Conservation (phyloP, 352 stramenopile genomes). For the Phytopythium vexans region DNA sequence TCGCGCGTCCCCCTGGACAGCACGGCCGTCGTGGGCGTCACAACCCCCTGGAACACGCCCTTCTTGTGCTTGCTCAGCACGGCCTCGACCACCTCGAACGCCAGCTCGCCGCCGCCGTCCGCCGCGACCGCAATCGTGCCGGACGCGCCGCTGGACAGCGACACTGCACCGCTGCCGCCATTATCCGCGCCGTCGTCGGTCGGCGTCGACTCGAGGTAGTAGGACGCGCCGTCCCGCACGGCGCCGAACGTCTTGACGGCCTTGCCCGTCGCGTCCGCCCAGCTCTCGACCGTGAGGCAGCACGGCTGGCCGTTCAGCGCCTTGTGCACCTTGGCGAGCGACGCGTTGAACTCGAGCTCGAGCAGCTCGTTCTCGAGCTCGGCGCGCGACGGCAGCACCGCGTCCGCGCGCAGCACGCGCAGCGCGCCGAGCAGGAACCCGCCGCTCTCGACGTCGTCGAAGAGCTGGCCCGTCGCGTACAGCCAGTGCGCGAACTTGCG, state of each 20-base stretch:
- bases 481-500: slow-evolving; percentile 62
- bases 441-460: slow-evolving; percentile 42
- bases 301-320: slow-evolving; percentile 42
- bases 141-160: not conserved
- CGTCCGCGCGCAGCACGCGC: slow-evolving; percentile 33
- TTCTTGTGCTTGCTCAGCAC: slow-evolving; percentile 53
- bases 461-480: slow-evolving; percentile 51
- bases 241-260: slow-evolving; percentile 43
- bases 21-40: slow-evolving; percentile 37
- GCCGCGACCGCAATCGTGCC: not conserved
- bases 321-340: slow-evolving; percentile 38
- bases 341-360: slow-evolving; percentile 44
- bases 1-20: slow-evolving; percentile 42
- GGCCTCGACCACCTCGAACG: slow-evolving; percentile 39
- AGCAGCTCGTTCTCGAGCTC: slow-evolving; percentile 68
- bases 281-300: slow-evolving; percentile 59
- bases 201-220: slow-evolving; percentile 45
- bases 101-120: slow-evolving; percentile 23
- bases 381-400: slow-evolving; percentile 35
- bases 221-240: slow-evolving; percentile 27
- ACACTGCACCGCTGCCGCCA: not conserved
- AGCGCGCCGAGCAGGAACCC: slow-evolving; percentile 38
- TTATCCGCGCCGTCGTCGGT: not conserved
- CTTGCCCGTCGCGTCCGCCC: slow-evolving; percentile 35
- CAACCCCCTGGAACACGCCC: slow-evolving; percentile 41